Base-by-base conservation (phyloP, 805 yeast genomes). In the Myxozyma kluyveri region DNA sequence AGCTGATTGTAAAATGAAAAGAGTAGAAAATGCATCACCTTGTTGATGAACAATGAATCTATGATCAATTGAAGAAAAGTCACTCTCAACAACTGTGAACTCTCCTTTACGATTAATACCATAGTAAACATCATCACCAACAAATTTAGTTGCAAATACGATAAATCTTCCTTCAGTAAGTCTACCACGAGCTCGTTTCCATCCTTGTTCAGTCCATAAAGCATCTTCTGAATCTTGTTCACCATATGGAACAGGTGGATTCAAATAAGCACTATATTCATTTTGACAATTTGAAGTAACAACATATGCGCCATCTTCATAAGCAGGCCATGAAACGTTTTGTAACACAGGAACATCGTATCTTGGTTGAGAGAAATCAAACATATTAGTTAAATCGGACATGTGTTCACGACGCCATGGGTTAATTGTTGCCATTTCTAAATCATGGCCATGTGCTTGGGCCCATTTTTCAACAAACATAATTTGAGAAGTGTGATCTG, bases 401-500 rank as follows among this genome's bases (percentile, higher is more conserved):
- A 61, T 60, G 48, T 62, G 52, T 49, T 49, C 54, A 21, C 64
- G 56, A 40, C 64, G 41, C 65, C 65, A 62, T 26, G 53, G 45
- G 42, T 31, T 48, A 42, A 62, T 56, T 7, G 48, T 46, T 37
- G 38, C 42, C n/a, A 52, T 22, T n/a, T 39, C 41, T 38, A 61
- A 24, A 23, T 46, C 32, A 49, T 53, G 57, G 24, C 61, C 61
- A 4, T 42, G 42, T 12, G 50, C 52, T 19, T 47, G 51, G 24
- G 50, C 59, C 65, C 65, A 62, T 40, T 57, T 23, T 45, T 62
- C 65, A 24, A 61, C 32, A 44, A 62, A 62, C 46, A 59, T 36
- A n/a, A 62, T 51, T 47, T 61, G 64, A n/a, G 65, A 62, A 32
- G 46, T 57, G 50, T 62, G 65, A 44, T 62, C 65, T 17, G 59